These are phyloP conservation scores for Lactarius evosmus DNA, from an alignment of 768 basidiomycete genomes.

Conservation along the genomic window DNA sequence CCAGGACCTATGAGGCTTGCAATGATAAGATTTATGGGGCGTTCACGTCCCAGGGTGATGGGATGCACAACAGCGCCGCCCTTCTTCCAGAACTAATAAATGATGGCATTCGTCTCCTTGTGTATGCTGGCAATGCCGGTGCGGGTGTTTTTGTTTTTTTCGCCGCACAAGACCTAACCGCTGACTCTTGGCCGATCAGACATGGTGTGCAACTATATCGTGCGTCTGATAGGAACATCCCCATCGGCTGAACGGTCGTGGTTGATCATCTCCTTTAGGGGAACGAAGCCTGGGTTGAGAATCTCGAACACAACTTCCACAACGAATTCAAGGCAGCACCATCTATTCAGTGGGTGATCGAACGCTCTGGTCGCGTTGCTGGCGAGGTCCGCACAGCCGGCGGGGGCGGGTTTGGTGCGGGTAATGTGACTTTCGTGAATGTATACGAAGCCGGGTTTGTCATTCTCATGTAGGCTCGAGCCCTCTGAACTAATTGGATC, in stretches of 20 bases:
- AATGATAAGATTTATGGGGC: slow-evolving; percentile 78
- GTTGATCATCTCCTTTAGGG: slow-evolving; percentile 43
- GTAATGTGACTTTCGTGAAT: slow-evolving; percentile 81
- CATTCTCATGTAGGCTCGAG: background rate
- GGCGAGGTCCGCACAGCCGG: slow-evolving; percentile 74
- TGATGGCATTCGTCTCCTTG: slow-evolving; percentile 75
- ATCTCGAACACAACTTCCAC: slow-evolving; percentile 58
- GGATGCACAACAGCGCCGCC: slow-evolving; percentile 75
- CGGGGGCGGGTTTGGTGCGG: slow-evolving; percentile 59
- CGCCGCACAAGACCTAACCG: background rate
- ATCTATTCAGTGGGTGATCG: slow-evolving; percentile 54
- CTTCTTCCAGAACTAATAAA: slow-evolving; percentile 80
- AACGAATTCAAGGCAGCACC: slow-evolving; percentile 53
- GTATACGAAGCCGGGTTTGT: slow-evolving; percentile 78
- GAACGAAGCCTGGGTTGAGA: slow-evolving; percentile 71
- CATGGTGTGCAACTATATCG: slow-evolving; percentile 86
- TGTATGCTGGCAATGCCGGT: slow-evolving; percentile 87
- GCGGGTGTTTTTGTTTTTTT: slow-evolving; percentile 2
- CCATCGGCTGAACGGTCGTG: background rate
- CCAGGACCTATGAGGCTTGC: slow-evolving; percentile 62
- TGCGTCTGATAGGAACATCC: slow-evolving; percentile 33
- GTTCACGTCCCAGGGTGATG: slow-evolving; percentile 81
- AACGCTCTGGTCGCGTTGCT: slow-evolving; percentile 49
- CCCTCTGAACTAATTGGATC: background rate
- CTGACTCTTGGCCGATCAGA: slow-evolving; percentile 32